Evolutionary conservation across 2,329 filamentous ascomycete genomes (phyloP), one percentile per base, ranked within the genome.

Genomic region (Lecanicillium sp.): DNA sequence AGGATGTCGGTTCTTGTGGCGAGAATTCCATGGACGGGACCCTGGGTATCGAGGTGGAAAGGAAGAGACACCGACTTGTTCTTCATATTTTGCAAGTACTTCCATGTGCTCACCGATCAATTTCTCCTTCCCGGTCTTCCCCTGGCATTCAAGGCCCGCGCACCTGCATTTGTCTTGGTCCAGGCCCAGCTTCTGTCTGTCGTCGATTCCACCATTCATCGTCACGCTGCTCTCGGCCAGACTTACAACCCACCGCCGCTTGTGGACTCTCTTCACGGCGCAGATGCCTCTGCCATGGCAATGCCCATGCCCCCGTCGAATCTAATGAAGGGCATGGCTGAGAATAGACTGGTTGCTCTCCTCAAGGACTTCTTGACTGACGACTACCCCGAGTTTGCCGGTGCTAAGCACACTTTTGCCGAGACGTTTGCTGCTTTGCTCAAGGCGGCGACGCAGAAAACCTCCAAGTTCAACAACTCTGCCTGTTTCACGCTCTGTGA

Each of bases 401-500:
- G 64, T 12, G 72, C 74, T 5, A 79, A 84, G 45, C 76, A 84
- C 47, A 77, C 88, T 1, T 94, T 93, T 64, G 86, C 86, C 3
- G 79, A 86, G 55, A 78, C 84, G 0, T 91, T 94, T 64, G 81
- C 83, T 58, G 71, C 74, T 21, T 70, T 94, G 23, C 73, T 93
- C 60, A 89, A 86, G 61, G 82, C 84, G 1, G 80, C 85, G 2
- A 83, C 88, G 2, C 81, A 83, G 55, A 82, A 79, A 55, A 90
- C 86, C 0, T 90, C 88, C 0, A 74, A 87, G 47, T 95, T 85
- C 61, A 84, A 94, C 62, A 87, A 89, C 60, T 81, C 81, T 53
- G 86, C 88, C 15, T 94, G 89, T 63, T 93, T 93, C 61, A 86
- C 88, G 9, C 73, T 95, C n/a, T 91, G 90, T 61, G 90, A 96